Evolutionary conservation across 305 asterid species (phyloP), one percentile per base, ranked within the genome.

Genomic region (Fraxinus floribunda): DNA sequence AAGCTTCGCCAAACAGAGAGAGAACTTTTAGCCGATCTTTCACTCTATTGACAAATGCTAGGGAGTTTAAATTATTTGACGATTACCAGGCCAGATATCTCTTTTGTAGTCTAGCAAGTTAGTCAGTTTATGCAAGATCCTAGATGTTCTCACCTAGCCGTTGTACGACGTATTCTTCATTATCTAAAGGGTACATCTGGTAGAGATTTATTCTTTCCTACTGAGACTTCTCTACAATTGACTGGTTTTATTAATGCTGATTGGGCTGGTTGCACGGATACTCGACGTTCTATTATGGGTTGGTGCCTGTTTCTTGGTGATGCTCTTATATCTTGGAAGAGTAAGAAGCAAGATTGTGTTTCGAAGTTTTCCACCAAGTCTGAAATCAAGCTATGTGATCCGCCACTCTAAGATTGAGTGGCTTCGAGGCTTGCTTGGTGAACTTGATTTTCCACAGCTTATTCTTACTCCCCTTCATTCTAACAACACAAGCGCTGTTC

Each of bases 351-450:
- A 20, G 16, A 22, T 20, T 1, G 13, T 8, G 16, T 22, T 0
- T 62, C 72, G 0, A 20, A 20, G 15, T 62, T 3, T 26, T 22
- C 72, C 32, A 22, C 30, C 32, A 60, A 57, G 57, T 79, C 26
- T 35, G 22, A 79, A n/a, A 79, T 38, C 77, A 22, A 1, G 76
- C 82, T 34, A 79, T 79, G 82, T 79, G 66, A 1, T 64, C 3
- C 0, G 41, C 70, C 1, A 0, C n/a, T 76, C 32, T 1, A 3
- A 76, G 38, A 44, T 24, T 66, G 76, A 13, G 26, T 79, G 49
- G 76, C 62, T 79, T 64, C 10, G 64, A 0, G 64, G 64, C 2
- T 8, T 64, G 20, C 13, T 62, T 0, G 62, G 38, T 10, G 20
- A 79, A 6, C 76, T 79, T 20, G 55, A 39, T 22, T 35, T 38